Evolutionary conservation across 2,329 filamentous ascomycete species (phyloP), one percentile per base, ranked within the genome.

Genomic region (Venturia effusa): DNA sequence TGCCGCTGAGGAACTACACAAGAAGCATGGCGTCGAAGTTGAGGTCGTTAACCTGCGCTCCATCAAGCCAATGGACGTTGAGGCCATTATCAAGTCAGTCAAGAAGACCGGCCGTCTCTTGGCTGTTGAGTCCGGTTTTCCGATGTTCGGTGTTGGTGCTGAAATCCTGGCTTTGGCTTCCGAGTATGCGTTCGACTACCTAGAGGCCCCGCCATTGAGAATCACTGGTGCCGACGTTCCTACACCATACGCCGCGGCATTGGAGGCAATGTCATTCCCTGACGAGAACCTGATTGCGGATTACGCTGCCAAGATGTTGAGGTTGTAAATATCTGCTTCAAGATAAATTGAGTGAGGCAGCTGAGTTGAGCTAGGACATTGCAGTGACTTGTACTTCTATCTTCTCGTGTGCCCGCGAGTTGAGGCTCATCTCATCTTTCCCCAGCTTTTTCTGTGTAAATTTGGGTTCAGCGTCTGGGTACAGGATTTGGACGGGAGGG

Each of bases 11-110:
- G 84, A 88, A 74, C 84, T 99, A 68, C 96, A 97, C 85, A 87
- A 90, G 81, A 95, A 96, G 76, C 97, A 97, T 78, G 94, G 94
- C 67, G 86, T 97, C 66, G 93, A 97, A 71, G 89, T 85, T 64
- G 94, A 99, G 80, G 94, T 99, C 68, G 89, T 99, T 84, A 99
- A 99, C 83, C 87, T 99, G 74, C 92, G 94, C 72, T 97, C 92
- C 70, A 81, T 99, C 80, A 99, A 97, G 84, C 94, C 94, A 54
- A 84, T 99, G 69, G 94, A 99, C 73, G 84, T 99, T 66, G 92
- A 97, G 78, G 84, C 91, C 69, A 97, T 99, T 72, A 83, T 97
- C 78, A 92, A 95, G 77, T 97, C 92, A 15, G 88, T 99, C 75
- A 97, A 99, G 89, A 99, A 99, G 88, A 99, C 94, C 22, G 88